Conservation (phyloP, 1,139 yeast species). For the Taphrina wiesneri region DNA sequence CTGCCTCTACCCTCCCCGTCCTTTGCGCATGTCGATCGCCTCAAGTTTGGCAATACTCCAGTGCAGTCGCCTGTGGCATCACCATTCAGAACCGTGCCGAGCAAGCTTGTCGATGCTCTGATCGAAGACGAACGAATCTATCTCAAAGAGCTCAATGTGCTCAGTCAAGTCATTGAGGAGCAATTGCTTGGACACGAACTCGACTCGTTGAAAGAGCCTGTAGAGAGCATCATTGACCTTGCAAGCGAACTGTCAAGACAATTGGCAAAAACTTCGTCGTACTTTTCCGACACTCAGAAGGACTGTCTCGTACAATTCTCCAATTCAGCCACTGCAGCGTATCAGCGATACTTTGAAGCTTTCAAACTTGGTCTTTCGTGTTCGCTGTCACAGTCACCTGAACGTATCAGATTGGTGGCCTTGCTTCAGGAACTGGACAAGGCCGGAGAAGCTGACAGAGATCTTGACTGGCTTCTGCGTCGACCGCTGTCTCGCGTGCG, state of each 20-base stretch:
- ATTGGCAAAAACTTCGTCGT: conserved; percentile 2
- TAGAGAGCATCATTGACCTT: conserved; percentile 5
- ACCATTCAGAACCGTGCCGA: conserved; percentile 19
- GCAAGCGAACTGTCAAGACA: conserved; percentile 5
- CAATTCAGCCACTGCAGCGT: conserved; percentile 5
- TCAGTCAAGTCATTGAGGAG: conserved; percentile 1
- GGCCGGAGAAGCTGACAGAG: conserved; percentile 16
- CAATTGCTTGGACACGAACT: conserved; percentile 6
- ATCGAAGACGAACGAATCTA: conserved; percentile 15
- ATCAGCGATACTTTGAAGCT: conserved; percentile 6
- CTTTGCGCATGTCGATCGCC: conserved; percentile 8
- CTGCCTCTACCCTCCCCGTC: conserved; percentile 20
- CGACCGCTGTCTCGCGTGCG: conserved; percentile 32
- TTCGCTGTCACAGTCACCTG: conserved; percentile 2
- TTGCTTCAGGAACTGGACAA: conserved; percentile 2
- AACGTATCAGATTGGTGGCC: conserved; percentile 1
- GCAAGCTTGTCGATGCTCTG: conserved; percentile 21
- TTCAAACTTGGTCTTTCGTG: conserved; percentile 18
- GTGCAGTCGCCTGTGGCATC: conserved; percentile 20
- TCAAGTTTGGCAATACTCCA: conserved; percentile 12
- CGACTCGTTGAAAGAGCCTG: not conserved
- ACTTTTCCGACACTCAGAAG: conserved; percentile 23
- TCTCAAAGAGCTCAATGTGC: conserved; percentile 11
- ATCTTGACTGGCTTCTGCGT: conserved; percentile 31
- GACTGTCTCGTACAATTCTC: conserved; percentile 29